Evolutionary conservation across 108 stramenopile genomes (phyloP), one percentile per base, ranked within the genome.

Genomic region (Stephanodiscus minutulus): DNA sequence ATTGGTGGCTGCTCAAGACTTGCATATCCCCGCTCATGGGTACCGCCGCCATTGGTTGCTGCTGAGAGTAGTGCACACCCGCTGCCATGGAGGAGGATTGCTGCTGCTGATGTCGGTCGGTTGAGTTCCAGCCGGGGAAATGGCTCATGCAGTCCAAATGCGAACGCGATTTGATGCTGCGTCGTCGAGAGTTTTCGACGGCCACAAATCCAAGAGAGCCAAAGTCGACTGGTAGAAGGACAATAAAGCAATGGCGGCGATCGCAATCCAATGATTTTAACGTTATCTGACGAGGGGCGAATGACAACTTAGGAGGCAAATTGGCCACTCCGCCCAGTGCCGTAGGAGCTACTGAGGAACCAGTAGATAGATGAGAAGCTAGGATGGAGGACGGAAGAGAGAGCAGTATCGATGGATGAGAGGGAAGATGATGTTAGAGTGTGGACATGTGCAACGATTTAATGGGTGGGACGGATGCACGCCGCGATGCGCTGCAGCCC

Each of bases 1-100:
- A 58, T 33, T 58, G 61, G 41, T 62, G 28, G 52, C 67, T 60
- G 52, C 35, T 75, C 74, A 75, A 68, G 27, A 75, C 74, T 63
- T 75, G 66, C 66, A 75, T 68, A 39, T 62, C 50, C 22, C 61
- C 61, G 52, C 49, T 65, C 37, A 63, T 41, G 15, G 71, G 61
- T 15, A 15, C 12, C 15, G 29, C 29, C 18, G 29, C 15, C 1
- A n/a, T 15, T 12, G 43, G 43, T 15, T 44, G 43, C 15, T 44
- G 43, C 15, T 44, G 52, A 8, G 52, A 22, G 12, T 27, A 53
- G 9, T 53, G 22, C 9, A 53, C 11, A 25, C 52, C 25, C 25
- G 52, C 52, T 25, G 27, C 52, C 52, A 53, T 44, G 13, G 12
- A 13, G 13, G 12, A 13, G 43, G 43, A 44, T 3, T 44, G 43